phyloP scores from a whole-genome alignment of 805 yeast genomes.

The Candida manassasensis region DNA sequence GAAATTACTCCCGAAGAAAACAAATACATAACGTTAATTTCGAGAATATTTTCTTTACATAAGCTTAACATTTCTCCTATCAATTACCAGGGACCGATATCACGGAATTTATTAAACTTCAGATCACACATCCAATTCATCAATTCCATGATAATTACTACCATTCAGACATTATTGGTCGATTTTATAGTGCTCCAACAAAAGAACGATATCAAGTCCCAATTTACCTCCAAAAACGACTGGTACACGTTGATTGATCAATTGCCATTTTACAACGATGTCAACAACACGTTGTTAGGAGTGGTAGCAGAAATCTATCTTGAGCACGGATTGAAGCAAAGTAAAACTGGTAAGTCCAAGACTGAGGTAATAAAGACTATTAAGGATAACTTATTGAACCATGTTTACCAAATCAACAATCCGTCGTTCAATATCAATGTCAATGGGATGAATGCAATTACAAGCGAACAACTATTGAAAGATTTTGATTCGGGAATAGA shows the following conservation, averaged over 20 bases:
- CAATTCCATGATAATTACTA: constrained; percentile 45
- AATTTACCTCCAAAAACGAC: constrained; percentile 34
- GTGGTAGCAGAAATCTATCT: constrained; percentile 52
- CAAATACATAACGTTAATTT: constrained; percentile 26
- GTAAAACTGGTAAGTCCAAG: constrained; percentile 18
- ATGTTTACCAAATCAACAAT: constrained; percentile 34
- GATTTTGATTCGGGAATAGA: constrained; percentile 30
- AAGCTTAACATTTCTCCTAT: constrained; percentile 38
- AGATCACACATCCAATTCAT: constrained; percentile 59
- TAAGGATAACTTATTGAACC: constrained; percentile 30
- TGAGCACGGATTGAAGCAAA: constrained; percentile 33
- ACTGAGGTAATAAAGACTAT: constrained; percentile 23
- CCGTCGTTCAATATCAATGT: constrained; percentile 39
- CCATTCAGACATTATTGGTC: constrained; percentile 48
- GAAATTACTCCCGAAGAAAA: constrained; percentile 33
- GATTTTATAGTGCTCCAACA: constrained; percentile 45
- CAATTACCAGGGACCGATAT: constrained; percentile 66
- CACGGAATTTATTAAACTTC: constrained; percentile 60
- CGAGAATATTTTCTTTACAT: constrained; percentile 33
- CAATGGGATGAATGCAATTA: constrained; percentile 37
- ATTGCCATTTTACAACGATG: constrained; percentile 55
- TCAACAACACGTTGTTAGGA: constrained; percentile 63
- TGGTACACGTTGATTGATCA: constrained; percentile 58
- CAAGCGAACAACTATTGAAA: constrained; percentile 22
- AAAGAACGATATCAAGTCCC: constrained; percentile 45